These are phyloP conservation scores for Cercospora zeina DNA, from an alignment of 2,329 filamentous ascomycete genomes.

Conservation along the genomic window DNA sequence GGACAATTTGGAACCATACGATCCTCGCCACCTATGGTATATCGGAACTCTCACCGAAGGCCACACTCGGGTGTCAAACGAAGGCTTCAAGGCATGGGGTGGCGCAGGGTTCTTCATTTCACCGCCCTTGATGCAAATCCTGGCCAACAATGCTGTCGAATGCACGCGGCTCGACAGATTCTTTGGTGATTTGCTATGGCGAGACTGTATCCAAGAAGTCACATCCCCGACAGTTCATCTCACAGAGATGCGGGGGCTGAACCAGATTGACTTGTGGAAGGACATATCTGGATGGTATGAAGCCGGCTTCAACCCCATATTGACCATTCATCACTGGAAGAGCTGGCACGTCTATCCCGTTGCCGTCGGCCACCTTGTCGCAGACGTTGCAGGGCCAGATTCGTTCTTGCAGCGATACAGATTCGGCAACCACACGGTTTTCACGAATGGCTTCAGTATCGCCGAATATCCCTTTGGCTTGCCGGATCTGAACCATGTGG, in stretches of 20 bases:
- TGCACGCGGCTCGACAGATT: slow-evolving; percentile 30
- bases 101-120: slow-evolving; percentile 37
- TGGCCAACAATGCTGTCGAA: slow-evolving; percentile 29
- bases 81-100: slow-evolving; percentile 38
- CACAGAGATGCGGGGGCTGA: slow-evolving; percentile 32
- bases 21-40: slow-evolving; percentile 30
- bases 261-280: slow-evolving; percentile 36
- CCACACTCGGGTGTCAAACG: slow-evolving; percentile 30
- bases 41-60: slow-evolving; percentile 35
- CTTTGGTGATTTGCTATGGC: slow-evolving; percentile 34
- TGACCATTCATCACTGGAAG: slow-evolving; percentile 38
- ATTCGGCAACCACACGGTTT: slow-evolving; percentile 31
- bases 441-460: slow-evolving; percentile 36
- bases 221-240: slow-evolving; percentile 34
- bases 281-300: slow-evolving; percentile 37
- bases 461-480: slow-evolving; percentile 33
- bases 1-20: slow-evolving; percentile 28
- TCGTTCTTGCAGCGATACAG: slow-evolving; percentile 34
- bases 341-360: slow-evolving; percentile 34
- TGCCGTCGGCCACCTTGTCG: slow-evolving; percentile 29
- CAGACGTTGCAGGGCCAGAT: slow-evolving; percentile 34
- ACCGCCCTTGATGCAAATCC: slow-evolving; percentile 32
- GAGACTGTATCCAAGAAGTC: slow-evolving; percentile 34
- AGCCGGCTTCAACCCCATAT: slow-evolving; percentile 30
- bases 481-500: slow-evolving; percentile 34